Base-by-base conservation (phyloP, 139 green algal species). In the Chlamydomonas eustigma region DNA sequence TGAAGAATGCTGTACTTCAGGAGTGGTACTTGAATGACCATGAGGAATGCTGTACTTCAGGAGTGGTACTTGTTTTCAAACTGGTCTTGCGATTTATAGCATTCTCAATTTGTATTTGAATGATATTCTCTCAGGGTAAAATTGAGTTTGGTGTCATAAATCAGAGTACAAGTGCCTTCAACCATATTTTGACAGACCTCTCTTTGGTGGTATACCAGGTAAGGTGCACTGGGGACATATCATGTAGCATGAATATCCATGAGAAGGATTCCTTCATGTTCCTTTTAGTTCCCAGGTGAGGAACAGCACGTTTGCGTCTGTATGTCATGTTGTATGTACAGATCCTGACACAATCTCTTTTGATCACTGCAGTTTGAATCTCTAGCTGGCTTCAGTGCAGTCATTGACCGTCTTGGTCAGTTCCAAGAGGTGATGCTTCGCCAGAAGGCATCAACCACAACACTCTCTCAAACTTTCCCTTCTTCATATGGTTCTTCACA, bases 111-210 rank as follows among this genome's bases (percentile, higher is more conserved):
- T 58, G 44, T 12, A 58, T 58, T 18, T 58, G 44, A 12, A 58
- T 58, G 44, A 70, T 35, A 70, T 28, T 37, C 31, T 50, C 4
- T 28, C 84, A 89, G 85, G 93, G 94, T 44, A 90, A 98, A 80
- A 98, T 99, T 67, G 95, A 98, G 78, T 98, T 99, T 89, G 95
- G 95, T 6, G 95, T 99, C 30, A 93, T 98, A 88, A 99, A 95
- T 77, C 95, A 98, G 88, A 93, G 84, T 78, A 75, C 79, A 51
- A 88, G 84, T 38, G 95, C 95, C 0, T 99, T 99, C 90, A 97
- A 92, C 79, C 95, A 99, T 89, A 94, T 99, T 63, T 82, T 99
- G 2, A 83, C 78, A 30, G 95, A 99, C 77, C 85, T 99, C 18
- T 97, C 92, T 0, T 77, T 99, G 6, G 88, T 99, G 50, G 76